phyloP scores from a whole-genome alignment of 2,329 filamentous ascomycete species.

The Tolypocladium amazonense region DNA sequence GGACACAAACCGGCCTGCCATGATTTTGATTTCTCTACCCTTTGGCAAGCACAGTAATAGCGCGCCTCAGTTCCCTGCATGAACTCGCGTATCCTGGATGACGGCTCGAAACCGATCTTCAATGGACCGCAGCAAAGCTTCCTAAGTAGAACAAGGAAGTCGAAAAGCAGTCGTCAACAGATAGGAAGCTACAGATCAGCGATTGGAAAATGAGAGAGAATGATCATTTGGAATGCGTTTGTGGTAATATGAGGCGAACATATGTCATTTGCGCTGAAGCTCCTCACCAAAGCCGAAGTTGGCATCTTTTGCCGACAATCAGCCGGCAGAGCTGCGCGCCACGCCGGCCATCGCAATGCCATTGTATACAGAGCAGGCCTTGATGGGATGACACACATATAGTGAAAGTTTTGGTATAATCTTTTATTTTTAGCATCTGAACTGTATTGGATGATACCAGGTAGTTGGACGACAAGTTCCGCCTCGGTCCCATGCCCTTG shows the following conservation, averaged over 20 bases:
- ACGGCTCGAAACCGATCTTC: neutral
- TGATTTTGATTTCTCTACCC: slow-evolving; percentile 11
- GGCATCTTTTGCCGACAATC: slow-evolving; percentile 1
- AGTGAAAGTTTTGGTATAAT: neutral
- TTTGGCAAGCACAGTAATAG: neutral
- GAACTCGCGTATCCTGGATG: neutral
- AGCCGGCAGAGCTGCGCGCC: neutral
- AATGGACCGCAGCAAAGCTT: neutral
- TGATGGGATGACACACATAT: neutral
- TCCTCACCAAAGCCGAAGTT: neutral
- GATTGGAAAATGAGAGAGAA: neutral
- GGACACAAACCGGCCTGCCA: slow-evolving; percentile 47
- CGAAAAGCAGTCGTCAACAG: too few species aligned
- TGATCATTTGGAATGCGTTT: neutral
- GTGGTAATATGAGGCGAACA: neutral
- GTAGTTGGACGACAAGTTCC: neutral
- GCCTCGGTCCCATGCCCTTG: neutral
- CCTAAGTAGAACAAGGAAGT: neutral
- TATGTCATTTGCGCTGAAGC: neutral
- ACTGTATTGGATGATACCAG: neutral
- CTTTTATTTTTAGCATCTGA: neutral
- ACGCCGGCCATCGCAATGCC: neutral
- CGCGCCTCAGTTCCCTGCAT: neutral
- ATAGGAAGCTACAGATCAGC: neutral
- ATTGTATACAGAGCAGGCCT: neutral